Evolutionary conservation across 1,284 basidiomycete genomes (phyloP), one percentile per base, ranked within the genome.

Genomic region (Leccinum pachyderme): DNA sequence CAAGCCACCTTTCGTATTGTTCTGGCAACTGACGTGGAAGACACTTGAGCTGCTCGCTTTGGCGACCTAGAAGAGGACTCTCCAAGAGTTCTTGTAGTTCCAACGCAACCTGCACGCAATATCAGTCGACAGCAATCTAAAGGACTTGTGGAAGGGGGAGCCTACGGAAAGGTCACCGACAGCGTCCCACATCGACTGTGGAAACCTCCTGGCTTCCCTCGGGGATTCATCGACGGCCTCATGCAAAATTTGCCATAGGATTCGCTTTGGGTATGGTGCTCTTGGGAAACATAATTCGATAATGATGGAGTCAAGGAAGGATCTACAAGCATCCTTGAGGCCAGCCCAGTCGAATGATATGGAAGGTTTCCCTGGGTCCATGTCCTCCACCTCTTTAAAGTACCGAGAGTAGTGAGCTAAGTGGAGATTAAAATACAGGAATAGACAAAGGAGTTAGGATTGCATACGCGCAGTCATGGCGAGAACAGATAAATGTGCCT

Each of bases 281-380:
- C 75, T 70, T 5, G 89, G 89, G 58, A 91, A 83, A 63, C 84
- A 87, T 2, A 91, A 70, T 64, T 91, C 89, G 57, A 91, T 81
- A 58, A 91, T 79, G 54, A 91, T 87, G 1, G 87, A 89, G 67
- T 91, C 89, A 44, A 91, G 68, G 73, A 89, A 91, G 2, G 88
- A 91, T 61, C 79, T 79, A 62, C 86, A 82, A 37, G 84, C 81
- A 27, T 76, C 73, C 59, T 82, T 81, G 52, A 89, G 69, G 45
- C 75, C 75, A 7, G 67, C 72, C 78, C 79, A 84, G 60, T 90
- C 83, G 66, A 91, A 91, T 6, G 77, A 71, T 45, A 81, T 68
- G 51, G 76, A 76, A 7, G 70, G 74, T 50, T 80, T 76, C 13
- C 76, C 71, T 7, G 73, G 72, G 3, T 72, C 71, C 0, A 63